Evolutionary conservation across 2,329 filamentous ascomycete species (phyloP), one percentile per base, ranked within the genome.

Genomic region (Alternaria panax): DNA sequence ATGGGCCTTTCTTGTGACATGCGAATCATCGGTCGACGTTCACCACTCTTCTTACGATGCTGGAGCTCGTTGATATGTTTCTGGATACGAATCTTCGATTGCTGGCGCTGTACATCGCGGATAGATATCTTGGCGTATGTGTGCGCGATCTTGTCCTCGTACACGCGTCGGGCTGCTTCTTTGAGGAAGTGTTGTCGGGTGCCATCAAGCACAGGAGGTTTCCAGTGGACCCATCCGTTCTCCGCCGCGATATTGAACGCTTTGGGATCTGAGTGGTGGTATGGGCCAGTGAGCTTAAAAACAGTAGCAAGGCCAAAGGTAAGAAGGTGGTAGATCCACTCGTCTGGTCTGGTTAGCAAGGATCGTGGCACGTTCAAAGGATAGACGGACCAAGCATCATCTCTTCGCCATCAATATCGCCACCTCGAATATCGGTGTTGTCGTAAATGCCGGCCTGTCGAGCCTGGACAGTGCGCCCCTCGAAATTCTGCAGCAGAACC

Each of bases 261-360:
- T 30, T 77, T 80, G 38, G 54, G 61, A 53, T 74, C 78, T 40
- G 70, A 77, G 51, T 75, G 78, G 52, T 77, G 71, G 56, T 67
- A 75, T 9, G 69, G 71, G 11, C 72, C 63, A 56, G 83, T 81
- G 59, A 89, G 80, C 7, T 82, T 80, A 14, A 88, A 77, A 11
- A 88, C 79, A 1, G 83, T 82, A 7, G 82, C 81, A 9, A 85
- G 85, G 6, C 87, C 87, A 16, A 88, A 80, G 0, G 86, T 87
- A 32, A 88, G 77, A 27, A 89, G 76, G 67, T 87, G 86, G 52
- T 82, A 81, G 18, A 83, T 85, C 87, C 87, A 90, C 71, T 88
- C 86, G 68, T 88, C 85, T 84, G 48, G 43, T 32, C 55, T 52
- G 54, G 58, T 74, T 64, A 72, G 68, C 40, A 56, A 40, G 24